phyloP scores from a whole-genome alignment of 345 rosid genomes.

The Trapa bicornis region DNA sequence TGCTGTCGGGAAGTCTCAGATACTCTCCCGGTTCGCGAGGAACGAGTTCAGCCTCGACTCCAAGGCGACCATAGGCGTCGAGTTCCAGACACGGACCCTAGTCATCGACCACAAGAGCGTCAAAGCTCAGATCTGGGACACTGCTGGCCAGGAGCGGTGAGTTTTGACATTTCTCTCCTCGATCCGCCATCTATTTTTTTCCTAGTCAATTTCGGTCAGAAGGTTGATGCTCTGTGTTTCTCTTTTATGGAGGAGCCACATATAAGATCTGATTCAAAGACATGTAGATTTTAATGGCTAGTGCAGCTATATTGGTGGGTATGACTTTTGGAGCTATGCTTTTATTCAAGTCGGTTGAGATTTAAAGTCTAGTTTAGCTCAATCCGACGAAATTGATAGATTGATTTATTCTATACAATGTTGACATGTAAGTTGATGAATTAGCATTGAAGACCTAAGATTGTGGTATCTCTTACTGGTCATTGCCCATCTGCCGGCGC shows the following conservation, averaged over 20 bases:
- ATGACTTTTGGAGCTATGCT: background rate
- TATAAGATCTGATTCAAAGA: background rate
- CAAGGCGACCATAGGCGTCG: conserved; percentile 36
- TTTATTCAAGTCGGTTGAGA: background rate
- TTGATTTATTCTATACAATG: background rate
- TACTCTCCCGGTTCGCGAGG: conserved; percentile 30
- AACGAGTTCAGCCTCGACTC: conserved; percentile 36
- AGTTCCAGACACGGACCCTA: conserved; percentile 24
- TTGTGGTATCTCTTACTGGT: too few relatives aligned
- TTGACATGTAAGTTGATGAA: background rate
- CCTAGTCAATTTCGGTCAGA: too few relatives aligned
- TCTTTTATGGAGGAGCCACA: background rate
- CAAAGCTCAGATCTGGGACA: conserved; percentile 34
- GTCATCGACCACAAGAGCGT: conserved; percentile 28
- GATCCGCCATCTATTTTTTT: too few relatives aligned
- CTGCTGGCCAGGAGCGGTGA: conserved; percentile 30
- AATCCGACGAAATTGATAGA: background rate
- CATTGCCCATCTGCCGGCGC: too few relatives aligned
- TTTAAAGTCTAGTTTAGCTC: background rate
- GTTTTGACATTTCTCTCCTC: background rate
- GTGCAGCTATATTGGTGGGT: background rate
- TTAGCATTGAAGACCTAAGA: background rate
- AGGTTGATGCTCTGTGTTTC: too few relatives aligned
- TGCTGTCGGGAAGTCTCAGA: conserved; percentile 29
- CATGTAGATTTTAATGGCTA: background rate